Base-by-base conservation (phyloP, 192 early-diverging fungal genomes). In the Gryganskiella cystojenkinii region DNA sequence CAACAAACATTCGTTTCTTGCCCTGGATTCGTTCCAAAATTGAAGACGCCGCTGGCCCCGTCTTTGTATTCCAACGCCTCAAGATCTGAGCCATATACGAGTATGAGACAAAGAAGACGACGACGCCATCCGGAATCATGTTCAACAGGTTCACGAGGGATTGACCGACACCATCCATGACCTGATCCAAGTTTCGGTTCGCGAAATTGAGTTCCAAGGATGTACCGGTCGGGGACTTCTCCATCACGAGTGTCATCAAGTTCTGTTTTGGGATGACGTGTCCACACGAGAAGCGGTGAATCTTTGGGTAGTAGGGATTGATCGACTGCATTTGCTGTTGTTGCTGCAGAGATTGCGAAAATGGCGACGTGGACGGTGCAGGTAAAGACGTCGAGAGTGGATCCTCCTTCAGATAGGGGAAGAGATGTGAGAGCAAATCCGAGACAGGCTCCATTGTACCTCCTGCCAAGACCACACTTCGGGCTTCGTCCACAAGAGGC, bases 361-460 rank as follows among this genome's bases (percentile, higher is more conserved):
- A n/a, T n/a, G n/a, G n/a, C n/a, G n/a, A n/a, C n/a, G n/a, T n/a
- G n/a, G 46, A 34, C 34, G 53, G 25, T 44, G 14, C 10, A 4
- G 47, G 14, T 0, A 22, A 17, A 28, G 8, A 31, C 2, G 27
- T 56, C 5, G n/a, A 30, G 8, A 37, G 14, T 9, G 11, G 28
- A 0, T 11, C 51, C 33, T 56, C 59, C 44, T 63, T 76, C 19
- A 76, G 47, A 56, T 76, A 76, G 7, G 73, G 73, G 34, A 76
- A 76, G 30, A 76, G 60, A 64, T 80, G 59, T 10, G 74, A 68
- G 24, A 76, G 33, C 15, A 76, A 22, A 37, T 76, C 19, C 78
- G 84, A 71, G 28, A 95, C 90, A 1, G 95, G 96, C 64, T 91
- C 88, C 93, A 99, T 95, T 0, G 97, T 99, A 22, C 97, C 97